Base-by-base conservation (phyloP, 2,329 filamentous ascomycete species). In the Neofusicoccum laricinum region DNA sequence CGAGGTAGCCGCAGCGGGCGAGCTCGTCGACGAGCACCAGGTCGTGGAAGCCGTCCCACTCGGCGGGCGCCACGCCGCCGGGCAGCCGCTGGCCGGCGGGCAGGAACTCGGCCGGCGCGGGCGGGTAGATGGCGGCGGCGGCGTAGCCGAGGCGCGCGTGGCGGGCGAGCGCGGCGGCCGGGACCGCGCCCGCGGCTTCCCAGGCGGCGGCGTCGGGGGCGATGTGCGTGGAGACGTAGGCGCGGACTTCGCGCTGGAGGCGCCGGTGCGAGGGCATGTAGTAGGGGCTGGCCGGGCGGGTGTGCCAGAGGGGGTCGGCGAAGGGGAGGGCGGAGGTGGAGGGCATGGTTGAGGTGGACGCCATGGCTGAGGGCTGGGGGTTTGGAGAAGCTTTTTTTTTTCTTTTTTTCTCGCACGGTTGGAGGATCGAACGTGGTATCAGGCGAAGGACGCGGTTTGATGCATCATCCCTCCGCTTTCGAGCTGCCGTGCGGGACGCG, bases 21-120 rank as follows among this genome's bases (percentile, higher is more conserved):
- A 77, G 43, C 59, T 77, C 75, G 50, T 77, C 73, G 70, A 71
- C 73, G 8, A 76, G 66, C 34, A 77, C 69, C 38, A 77, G 69
- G 66, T 77, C 75, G 63, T 77, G 75, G 68, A 77, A 77, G 17
- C 71, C 74, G 55, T 77, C 71, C 74, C 75, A 76, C 50, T 76
- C 73, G 2, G 21, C 57, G 4, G 66, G 50, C 25, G 59, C 38
- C 36, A 67, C 64, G 32, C 45, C 45, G 6, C 40, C 62, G 1
- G 66, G 64, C 6, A 67, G 53, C 10, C 61, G 61, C 30, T 55
- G 25, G 25, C 25, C 25, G 6, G 25, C 45, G 14, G 53, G 21
- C 17, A 67, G 17, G 36, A 63, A 64, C n/a, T n/a, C n/a, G n/a
- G n/a, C 12, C 5, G 17, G n/a, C 32, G 65, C 55, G 7, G 65